Conservation (phyloP, 2,329 filamentous ascomycete genomes). For the Fusarium azukiicola region DNA sequence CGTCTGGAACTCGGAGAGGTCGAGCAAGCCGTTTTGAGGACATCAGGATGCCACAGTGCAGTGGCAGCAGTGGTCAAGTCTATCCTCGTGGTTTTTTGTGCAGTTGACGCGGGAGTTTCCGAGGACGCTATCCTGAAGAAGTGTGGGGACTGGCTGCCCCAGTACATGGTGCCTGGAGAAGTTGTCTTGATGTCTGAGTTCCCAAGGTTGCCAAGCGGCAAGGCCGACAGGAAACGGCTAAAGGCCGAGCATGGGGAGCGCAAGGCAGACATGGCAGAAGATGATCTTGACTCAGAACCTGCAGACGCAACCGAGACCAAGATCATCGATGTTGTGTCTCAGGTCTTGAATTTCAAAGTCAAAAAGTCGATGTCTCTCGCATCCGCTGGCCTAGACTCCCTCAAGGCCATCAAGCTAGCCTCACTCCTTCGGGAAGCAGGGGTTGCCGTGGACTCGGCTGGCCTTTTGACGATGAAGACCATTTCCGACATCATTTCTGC, state of each 20-base stretch:
- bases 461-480: conserved; percentile 79
- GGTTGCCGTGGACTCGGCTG: conserved; percentile 76
- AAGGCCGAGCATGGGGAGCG: conserved; percentile 69
- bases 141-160: conserved; percentile 88
- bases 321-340: conserved; percentile 66
- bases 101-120: conserved; percentile 66
- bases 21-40: conserved; percentile 84
- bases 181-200: conserved; percentile 82
- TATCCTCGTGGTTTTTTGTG: conserved; percentile 88
- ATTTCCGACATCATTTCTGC: conserved; percentile 57
- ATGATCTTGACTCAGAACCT: conserved; percentile 35
- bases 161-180: conserved; percentile 91
- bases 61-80: conserved; percentile 84
- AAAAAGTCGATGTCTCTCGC: conserved; percentile 68
- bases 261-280: conserved; percentile 36
- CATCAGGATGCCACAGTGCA: conserved; percentile 81
- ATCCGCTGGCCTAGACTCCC: conserved; percentile 83
- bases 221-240: conserved; percentile 86
- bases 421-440: conserved; percentile 80
- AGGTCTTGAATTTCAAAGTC: conserved; percentile 64
- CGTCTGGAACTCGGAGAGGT: conserved; percentile 90
- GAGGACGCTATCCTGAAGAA: conserved; percentile 72
- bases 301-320: conserved; percentile 49
- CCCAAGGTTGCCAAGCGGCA: conserved; percentile 90
- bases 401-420: conserved; percentile 73